Evolutionary conservation across 306 rosid species (phyloP).

Genomic region (Quercus engelmannii): DNA sequence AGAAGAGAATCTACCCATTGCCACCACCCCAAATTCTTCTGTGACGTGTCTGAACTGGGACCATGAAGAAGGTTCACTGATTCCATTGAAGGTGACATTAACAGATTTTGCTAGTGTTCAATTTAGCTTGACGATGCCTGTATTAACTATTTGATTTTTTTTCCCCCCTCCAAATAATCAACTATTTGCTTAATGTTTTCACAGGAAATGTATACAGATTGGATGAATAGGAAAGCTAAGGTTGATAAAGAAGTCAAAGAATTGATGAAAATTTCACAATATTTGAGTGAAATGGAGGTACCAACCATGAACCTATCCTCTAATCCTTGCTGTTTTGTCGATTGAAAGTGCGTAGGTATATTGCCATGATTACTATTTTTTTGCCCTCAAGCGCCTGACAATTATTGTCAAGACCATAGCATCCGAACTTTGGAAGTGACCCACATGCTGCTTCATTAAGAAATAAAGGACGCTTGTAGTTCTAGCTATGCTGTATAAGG

Average conservation of each 20-base stretch:
- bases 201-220: conserved; percentile 53
- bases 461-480: no score
- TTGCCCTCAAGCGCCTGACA: neutral
- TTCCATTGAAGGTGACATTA: conserved; percentile 45
- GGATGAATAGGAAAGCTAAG: conserved; percentile 42
- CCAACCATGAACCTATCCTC: neutral
- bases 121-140: neutral
- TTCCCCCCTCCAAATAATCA: neutral
- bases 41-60: conserved; percentile 33
- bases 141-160: neutral
- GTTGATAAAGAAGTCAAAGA: conserved; percentile 68
- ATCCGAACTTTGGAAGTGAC: neutral
- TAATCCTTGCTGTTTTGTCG: neutral
- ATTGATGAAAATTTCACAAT: conserved; percentile 43
- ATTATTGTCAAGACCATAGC: neutral
- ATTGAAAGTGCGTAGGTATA: neutral
- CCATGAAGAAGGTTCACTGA: conserved; percentile 27
- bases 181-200: neutral
- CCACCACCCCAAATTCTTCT: conserved; percentile 35
- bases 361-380: no score
- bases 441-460: neutral
- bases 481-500: no score
- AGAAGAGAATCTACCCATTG: conserved; percentile 37
- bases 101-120: neutral
- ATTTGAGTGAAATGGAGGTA: conserved; percentile 64